Evolutionary conservation across 202 grass and related monocot species (phyloP).

Genomic region (Carex arenaria): DNA sequence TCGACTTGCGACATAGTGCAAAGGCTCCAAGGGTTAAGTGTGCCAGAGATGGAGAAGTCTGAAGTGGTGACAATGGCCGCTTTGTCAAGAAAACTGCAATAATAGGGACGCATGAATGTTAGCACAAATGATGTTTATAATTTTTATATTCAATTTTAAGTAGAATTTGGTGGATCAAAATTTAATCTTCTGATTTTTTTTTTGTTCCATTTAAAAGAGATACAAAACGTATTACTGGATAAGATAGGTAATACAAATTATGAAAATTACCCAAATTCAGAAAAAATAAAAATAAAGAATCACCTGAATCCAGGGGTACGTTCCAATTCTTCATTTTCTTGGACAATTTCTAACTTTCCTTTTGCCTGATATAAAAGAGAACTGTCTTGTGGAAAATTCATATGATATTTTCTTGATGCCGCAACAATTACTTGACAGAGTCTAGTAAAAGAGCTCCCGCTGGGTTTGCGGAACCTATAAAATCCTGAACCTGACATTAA

Average conservation of each 20-base stretch:
- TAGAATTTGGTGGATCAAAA: neutral
- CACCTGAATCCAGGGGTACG: neutral
- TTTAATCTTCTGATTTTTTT: neutral
- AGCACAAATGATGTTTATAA: too few species aligned
- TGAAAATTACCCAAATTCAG: neutral
- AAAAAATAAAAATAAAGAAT: neutral
- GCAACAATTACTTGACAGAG: constrained; percentile 29
- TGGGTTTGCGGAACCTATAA: constrained; percentile 27
- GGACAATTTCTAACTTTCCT: neutral
- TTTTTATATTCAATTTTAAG: neutral
- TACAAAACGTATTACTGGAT: neutral
- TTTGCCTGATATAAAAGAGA: constrained; percentile 13
- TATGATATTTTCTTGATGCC: constrained; percentile 14
- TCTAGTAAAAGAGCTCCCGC: constrained; percentile 30
- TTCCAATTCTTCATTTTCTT: neutral
- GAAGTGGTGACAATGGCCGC: constrained; percentile 17
- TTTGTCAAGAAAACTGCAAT: constrained; percentile 32
- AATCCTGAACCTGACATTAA: constrained; percentile 16
- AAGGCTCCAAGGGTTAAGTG: constrained; percentile 25
- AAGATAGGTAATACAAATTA: neutral
- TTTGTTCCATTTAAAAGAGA: neutral
- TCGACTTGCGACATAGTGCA: constrained; percentile 38
- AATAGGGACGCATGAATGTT: neutral
- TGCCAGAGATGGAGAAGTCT: neutral
- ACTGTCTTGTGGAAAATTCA: neutral